Evolutionary conservation across 2,329 filamentous ascomycete species (phyloP), one percentile per base, ranked within the genome.

Genomic region (Domatiomyces globalis): DNA sequence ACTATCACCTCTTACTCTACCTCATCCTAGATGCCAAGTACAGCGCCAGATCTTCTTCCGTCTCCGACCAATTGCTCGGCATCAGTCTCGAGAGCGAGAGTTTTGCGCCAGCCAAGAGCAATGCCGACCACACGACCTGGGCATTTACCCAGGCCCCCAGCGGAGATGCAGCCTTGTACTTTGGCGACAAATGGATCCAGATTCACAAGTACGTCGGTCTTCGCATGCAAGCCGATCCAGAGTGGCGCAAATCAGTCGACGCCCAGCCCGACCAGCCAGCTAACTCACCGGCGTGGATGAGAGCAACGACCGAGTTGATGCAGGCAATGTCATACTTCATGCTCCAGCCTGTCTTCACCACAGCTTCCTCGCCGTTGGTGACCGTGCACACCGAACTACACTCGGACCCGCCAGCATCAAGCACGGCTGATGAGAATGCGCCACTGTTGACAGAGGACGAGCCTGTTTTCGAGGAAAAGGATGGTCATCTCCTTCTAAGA

Each of bases 121-220:
- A 5, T 69, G 71, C 0, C 62, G 71, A 1, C 79, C 92, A 51
- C 62, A 15, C 56, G 39, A n/a, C n/a, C n/a, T 74, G 84, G 0
- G 94, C 94, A 61, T 71, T 94, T 7, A 95, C 88, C 83, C 85
- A 95, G 67, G 80, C 82, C 1, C 89, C 90, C 4, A 85, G 81
- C 57, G 86, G 83, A 62, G 84, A 92, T 56, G 89, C 90, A 0
- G 79, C 82, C 9, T 73, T 98, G 8, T 83, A 90, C 63, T 81
- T 92, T 51, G 88, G 89, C 44, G 79, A 87, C 46, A 88, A 84
- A 62, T 98, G 92, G 92, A 71, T 78, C 10, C 86, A 94, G 59
- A 75, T 95, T 8, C 88, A 95, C 63, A 77, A 80, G 9, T 92
- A 94, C 60, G 75, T 94, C 1, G 78, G 84, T 9, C 75, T 77